Evolutionary conservation across 2,329 filamentous ascomycete genomes (phyloP), one percentile per base, ranked within the genome.

Genomic region (Penicillium digitatum): DNA sequence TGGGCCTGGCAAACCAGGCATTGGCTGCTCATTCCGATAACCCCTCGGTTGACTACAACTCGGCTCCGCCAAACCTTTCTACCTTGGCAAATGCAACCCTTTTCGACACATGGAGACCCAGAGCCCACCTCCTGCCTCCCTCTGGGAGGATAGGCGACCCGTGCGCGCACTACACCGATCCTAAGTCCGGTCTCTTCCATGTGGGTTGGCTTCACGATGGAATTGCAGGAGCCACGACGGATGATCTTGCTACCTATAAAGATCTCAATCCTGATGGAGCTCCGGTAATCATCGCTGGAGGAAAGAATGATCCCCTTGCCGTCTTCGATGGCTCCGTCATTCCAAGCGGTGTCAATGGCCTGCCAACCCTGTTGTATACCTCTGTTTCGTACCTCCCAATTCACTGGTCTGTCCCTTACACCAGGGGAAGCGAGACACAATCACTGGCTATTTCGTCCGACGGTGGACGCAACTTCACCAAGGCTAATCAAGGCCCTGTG

Each of bases 301-400:
- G 59, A 10, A 47, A 43, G 34, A 62, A 62, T 32, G 61, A 62
- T 27, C 61, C 59, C 2, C 37, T 62, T 10, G 59, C 52, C 5
- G 59, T 62, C 16, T 62, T 62, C 29, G 61, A 62, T 22, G 61
- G 61, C 11, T 56, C 59, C 0, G 61, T 62, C 34, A 62, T 62
- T 38, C 61, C 61, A 14, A 38, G 22, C 8, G 61, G 61, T 5
- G 54, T 62, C 37, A 72, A 79, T 57, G 77, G 76, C 37, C 76
- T 76, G 6, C 70, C 80, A 2, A 69, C 77, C 12, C 62, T 72
- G 14, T 75, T 80, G 55, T 81, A 80, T 66, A 80, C 78, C 2
- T 76, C 75, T 2, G 76, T 79, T 3, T 72, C 71, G 7, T 62
- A 74, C 8, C 68, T 79, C 2, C 78, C 78, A 0, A 79, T 77